These are phyloP conservation scores for Rhinocladiella similis DNA, from an alignment of 2,329 filamentous ascomycete genomes.

Conservation along the genomic window DNA sequence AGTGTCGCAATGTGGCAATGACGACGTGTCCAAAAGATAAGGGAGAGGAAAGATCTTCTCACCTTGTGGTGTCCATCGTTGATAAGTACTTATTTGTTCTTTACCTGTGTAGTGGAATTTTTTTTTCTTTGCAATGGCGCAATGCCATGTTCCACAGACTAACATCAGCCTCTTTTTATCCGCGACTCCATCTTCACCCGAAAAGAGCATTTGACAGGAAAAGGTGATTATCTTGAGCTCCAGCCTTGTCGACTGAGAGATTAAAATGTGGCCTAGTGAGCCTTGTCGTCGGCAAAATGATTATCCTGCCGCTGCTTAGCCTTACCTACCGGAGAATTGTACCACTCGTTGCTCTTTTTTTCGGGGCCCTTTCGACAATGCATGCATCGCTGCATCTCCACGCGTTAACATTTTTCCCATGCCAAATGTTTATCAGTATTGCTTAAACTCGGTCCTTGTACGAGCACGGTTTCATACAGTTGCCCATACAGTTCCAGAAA, in stretches of 20 bases:
- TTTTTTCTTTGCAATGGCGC: not conserved
- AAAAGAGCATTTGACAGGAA: not conserved
- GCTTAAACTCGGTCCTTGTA: not conserved
- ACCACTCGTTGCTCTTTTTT: not conserved
- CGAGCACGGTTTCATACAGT: too few species aligned
- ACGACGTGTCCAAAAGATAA: not conserved
- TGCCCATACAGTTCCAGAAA: not conserved
- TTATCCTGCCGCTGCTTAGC: not conserved
- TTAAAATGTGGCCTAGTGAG: not conserved
- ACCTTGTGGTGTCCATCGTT: not conserved
- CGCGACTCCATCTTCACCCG: not conserved
- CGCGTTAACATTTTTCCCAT: constrained; percentile 1
- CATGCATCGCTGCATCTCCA: not conserved
- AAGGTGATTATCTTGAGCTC: not conserved
- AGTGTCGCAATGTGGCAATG: not conserved
- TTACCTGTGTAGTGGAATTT: not conserved
- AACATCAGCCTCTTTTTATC: not conserved
- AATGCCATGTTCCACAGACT: not conserved
- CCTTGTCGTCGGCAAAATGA: not conserved
- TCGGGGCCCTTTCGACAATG: not conserved
- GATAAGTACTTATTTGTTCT: not conserved
- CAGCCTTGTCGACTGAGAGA: not conserved
- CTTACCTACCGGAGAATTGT: not conserved
- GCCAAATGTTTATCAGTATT: not conserved
- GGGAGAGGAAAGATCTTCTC: not conserved